phyloP scores from a whole-genome alignment of 2,329 filamentous ascomycete genomes.

The Diaporthe aspalathi region DNA sequence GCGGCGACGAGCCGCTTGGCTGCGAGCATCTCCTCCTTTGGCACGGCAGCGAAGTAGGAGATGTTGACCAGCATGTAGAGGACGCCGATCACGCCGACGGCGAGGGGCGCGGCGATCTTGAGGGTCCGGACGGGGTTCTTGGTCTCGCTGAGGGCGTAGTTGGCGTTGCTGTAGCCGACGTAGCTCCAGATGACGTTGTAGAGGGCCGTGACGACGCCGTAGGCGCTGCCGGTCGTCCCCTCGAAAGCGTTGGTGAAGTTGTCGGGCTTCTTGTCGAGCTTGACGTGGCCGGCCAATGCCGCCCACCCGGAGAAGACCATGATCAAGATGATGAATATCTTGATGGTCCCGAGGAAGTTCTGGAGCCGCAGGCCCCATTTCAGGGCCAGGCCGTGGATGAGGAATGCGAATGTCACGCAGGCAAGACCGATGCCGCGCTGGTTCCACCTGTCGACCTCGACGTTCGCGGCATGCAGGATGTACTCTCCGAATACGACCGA shows the following conservation, averaged over 20 bases:
- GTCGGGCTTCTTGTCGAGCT: slow-evolving; percentile 37
- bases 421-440: slow-evolving; percentile 59
- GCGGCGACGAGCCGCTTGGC: slow-evolving; percentile 77
- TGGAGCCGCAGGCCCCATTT: slow-evolving; percentile 69
- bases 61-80: slow-evolving; percentile 77
- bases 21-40: slow-evolving; percentile 72
- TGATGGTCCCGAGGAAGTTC: slow-evolving; percentile 72
- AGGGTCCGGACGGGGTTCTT: slow-evolving; percentile 74
- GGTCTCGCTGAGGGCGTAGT: slow-evolving; percentile 79
- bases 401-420: slow-evolving; percentile 66
- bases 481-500: slow-evolving; percentile 66
- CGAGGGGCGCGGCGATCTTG: slow-evolving; percentile 69
- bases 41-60: slow-evolving; percentile 71
- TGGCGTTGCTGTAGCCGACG: slow-evolving; percentile 72
- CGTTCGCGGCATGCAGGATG: slow-evolving; percentile 59
- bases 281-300: slow-evolving; percentile 57
- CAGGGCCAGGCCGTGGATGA: slow-evolving; percentile 67
- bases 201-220: slow-evolving; percentile 64
- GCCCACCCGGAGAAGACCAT: slow-evolving; percentile 73
- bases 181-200: slow-evolving; percentile 79
- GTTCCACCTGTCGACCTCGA: slow-evolving; percentile 57
- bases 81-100: slow-evolving; percentile 69
- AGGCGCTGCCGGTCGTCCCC: slow-evolving; percentile 48
- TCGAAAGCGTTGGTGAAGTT: slow-evolving; percentile 72
- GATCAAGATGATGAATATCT: slow-evolving; percentile 68